Base-by-base conservation (phyloP, 2,329 filamentous ascomycete species). In the Cladosporium sphaerospermum region DNA sequence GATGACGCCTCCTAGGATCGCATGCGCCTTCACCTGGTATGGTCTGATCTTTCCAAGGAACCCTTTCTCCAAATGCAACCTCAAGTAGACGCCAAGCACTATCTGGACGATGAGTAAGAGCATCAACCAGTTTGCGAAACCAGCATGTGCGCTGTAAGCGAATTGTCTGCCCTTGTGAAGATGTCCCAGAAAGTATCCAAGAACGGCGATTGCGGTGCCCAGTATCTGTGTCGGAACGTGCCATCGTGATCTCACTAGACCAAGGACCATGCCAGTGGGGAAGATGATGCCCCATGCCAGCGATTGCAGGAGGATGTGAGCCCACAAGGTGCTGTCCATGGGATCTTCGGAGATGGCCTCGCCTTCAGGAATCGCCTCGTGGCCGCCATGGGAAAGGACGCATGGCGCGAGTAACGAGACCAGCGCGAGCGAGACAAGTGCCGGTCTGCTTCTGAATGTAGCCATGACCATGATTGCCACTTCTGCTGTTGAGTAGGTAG, bases 231-330 rank as follows among this genome's bases (percentile, higher is more conserved):
- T 75, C 6, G 93, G 92, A 48, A 97, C 92, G 73, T 99, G 93
- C 89, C 89, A 97, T 71, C 88, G 83, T 56, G 86, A 95, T 57
- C 89, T 89, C 59, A 87, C 83, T 55, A 99, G 91, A 55, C 92
- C 92, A 14, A 96, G 76, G 40, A 97, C 90, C 92, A 99, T 97
- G 62, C 93, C 93, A 13, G 89, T 78, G 9, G 93, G 93, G 65
- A 96, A 97, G 55, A 97, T 81, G 61, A 99, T 78, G 57, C 93
- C 93, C 76, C 95, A 97, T 54, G 90, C 83, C 54, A 93, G 66
- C 69, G 84, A 86, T 78, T 96, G 91, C 43, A 95, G 71, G 56
- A 96, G 78, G 65, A 99, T 97, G 72, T 99, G 93, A 61, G 86
- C 78, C 93, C 93, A 99, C 81, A 99, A 72, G 64, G 84, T 89